Conservation (phyloP, 2,329 filamentous ascomycete genomes). For the Aureobasidium sp. region DNA sequence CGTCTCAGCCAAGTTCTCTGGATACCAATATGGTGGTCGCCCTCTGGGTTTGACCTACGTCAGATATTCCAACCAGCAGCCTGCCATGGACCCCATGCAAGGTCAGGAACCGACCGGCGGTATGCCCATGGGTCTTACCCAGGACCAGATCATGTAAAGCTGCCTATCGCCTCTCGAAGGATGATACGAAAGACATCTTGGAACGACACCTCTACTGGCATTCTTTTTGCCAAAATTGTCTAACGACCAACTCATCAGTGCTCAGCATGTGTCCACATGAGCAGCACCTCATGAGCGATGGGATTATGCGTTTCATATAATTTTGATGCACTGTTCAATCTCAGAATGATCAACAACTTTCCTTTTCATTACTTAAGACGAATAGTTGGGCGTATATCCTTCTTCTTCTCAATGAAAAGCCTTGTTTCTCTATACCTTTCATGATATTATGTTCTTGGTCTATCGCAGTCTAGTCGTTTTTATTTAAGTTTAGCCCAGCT, state of each 20-base stretch:
- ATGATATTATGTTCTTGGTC: background rate
- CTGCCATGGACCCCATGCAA: constrained; percentile 63
- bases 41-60: constrained; percentile 90
- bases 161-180: background rate
- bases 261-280: background rate
- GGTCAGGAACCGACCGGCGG: constrained; percentile 58
- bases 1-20: constrained; percentile 75
- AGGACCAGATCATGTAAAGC: constrained; percentile 90
- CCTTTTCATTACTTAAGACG: constrained; percentile 3
- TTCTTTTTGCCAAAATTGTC: background rate
- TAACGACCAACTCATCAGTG: constrained; percentile 6
- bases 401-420: constrained; percentile 9
- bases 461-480: background rate
- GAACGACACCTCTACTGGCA: background rate
- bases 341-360: background rate
- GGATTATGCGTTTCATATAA: constrained; percentile 18
- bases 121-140: constrained; percentile 58
- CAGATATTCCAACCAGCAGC: constrained; percentile 71
- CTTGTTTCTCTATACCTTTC: background rate
- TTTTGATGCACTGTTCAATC: constrained; percentile 8
- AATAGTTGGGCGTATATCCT: background rate
- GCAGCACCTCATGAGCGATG: constrained; percentile 6
- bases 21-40: constrained; percentile 93
- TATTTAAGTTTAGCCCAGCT: background rate
- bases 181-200: background rate